These are phyloP conservation scores for Sclerotiophoma versabilis DNA, from an alignment of 2,329 filamentous ascomycete genomes.

Conservation along the genomic window DNA sequence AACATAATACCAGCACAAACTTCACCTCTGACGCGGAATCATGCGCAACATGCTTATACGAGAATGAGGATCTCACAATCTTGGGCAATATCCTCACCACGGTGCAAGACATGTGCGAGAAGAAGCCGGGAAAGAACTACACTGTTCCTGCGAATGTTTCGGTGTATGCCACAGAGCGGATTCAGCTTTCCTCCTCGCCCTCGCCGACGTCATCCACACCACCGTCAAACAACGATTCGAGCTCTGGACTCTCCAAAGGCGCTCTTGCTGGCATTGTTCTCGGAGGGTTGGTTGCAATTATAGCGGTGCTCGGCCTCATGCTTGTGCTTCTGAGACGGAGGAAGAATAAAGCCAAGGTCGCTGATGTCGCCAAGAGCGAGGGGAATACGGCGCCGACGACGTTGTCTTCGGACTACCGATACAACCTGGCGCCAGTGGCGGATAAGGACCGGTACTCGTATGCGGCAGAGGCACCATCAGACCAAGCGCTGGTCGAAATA, in stretches of 20 bases:
- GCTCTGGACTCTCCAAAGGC: constrained; percentile 20
- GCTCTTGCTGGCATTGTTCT: constrained; percentile 29
- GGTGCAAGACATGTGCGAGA: constrained; percentile 24
- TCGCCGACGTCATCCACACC: constrained; percentile 4
- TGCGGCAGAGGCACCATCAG: not conserved
- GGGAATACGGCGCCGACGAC: not conserved
- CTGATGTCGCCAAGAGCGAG: not conserved
- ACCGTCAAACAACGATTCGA: not conserved
- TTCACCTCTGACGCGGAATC: constrained; percentile 24
- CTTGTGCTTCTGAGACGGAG: constrained; percentile 22
- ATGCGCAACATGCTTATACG: constrained; percentile 26
- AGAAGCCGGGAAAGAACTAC: constrained; percentile 26
- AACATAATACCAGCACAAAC: constrained; percentile 18
- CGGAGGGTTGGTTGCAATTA: constrained; percentile 22
- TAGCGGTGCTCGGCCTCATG: constrained; percentile 20
- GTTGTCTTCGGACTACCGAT: not conserved
- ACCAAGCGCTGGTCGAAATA: not conserved
- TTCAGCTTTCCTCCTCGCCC: constrained; percentile 9
- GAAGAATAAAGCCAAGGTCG: constrained; percentile 16
- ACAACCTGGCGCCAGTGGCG: not conserved
- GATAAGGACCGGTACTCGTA: not conserved
- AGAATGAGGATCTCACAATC: constrained; percentile 21
- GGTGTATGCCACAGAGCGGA: constrained; percentile 26
- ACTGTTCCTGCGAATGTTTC: constrained; percentile 16
- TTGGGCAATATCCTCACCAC: constrained; percentile 30